Evolutionary conservation across 2,329 filamentous ascomycete species (phyloP).

Genomic region (Penicillium sp.): DNA sequence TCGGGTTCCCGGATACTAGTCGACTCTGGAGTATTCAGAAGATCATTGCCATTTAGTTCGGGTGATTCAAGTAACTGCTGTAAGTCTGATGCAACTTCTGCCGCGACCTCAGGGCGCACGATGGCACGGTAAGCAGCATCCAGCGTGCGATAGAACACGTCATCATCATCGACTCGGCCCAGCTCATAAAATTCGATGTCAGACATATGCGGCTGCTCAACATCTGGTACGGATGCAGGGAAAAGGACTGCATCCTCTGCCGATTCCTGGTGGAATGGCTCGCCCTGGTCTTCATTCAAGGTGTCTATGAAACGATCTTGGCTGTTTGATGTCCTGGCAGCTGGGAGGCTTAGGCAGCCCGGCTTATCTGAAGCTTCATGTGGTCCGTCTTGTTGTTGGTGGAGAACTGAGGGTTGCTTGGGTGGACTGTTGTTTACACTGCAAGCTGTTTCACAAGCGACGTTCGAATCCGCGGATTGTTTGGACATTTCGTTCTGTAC

Average conservation of each 20-base stretch:
- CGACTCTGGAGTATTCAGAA: not conserved
- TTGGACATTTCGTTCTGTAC: not conserved
- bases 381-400: not conserved
- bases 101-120: not conserved
- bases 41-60: not conserved
- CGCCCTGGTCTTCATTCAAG: not conserved
- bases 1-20: not conserved
- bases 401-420: not conserved
- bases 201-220: not conserved
- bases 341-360: too few species aligned
- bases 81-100: not conserved
- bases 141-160: slow-evolving; percentile 4
- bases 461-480: not conserved
- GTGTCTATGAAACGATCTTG: not conserved
- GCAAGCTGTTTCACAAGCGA: not conserved
- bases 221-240: not conserved
- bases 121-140: slow-evolving; percentile 5
- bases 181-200: not conserved
- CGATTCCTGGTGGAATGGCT: not conserved
- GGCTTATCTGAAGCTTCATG: not conserved
- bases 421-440: not conserved
- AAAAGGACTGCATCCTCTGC: not conserved
- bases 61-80: not conserved
- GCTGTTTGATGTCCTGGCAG: not conserved
- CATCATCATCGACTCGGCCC: slow-evolving; percentile 1